phyloP scores from a whole-genome alignment of 768 basidiomycete genomes.

The Lactarius hatsudake region DNA sequence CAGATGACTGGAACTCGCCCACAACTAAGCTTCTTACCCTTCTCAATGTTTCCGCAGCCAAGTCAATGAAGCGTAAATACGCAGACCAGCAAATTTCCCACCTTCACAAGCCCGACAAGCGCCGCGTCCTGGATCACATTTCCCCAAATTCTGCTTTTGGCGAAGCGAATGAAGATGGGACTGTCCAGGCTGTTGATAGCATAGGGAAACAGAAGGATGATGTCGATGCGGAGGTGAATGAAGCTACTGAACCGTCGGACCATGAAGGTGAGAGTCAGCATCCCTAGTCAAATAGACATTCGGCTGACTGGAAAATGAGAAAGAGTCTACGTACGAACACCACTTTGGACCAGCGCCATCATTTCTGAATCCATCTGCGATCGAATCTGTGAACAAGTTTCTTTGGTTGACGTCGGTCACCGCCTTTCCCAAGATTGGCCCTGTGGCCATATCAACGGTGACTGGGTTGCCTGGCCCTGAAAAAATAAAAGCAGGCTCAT shows the following conservation, averaged over 20 bases:
- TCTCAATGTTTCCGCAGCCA: slow-evolving; percentile 84
- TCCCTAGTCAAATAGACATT: background rate
- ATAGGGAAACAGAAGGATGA: slow-evolving; percentile 25
- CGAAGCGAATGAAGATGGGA: slow-evolving; percentile 12
- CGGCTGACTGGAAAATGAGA: slow-evolving; percentile 19
- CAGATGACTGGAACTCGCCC: slow-evolving; percentile 46
- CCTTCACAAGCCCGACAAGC: slow-evolving; percentile 67
- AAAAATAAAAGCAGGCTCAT: slow-evolving; percentile 10
- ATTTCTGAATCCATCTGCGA: slow-evolving; percentile 48
- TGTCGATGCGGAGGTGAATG: slow-evolving; percentile 23
- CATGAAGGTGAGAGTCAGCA: slow-evolving; percentile 24
- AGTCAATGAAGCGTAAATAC: slow-evolving; percentile 55
- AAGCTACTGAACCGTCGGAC: slow-evolving; percentile 10
- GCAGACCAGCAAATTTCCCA: slow-evolving; percentile 40
- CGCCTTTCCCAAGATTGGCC: slow-evolving; percentile 57
- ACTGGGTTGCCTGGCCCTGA: slow-evolving; percentile 35
- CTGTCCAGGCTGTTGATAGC: slow-evolving; percentile 1
- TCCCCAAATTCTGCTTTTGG: background rate
- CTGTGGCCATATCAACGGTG: slow-evolving; percentile 49
- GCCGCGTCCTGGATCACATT: slow-evolving; percentile 43
- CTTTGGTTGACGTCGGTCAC: slow-evolving; percentile 55
- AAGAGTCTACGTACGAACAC: slow-evolving; percentile 55
- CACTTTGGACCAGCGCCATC: slow-evolving; percentile 69
- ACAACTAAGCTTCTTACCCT: slow-evolving; percentile 84
- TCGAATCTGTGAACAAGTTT: slow-evolving; percentile 50